Evolutionary conservation across 306 rosid species (phyloP).

Genomic region (Boehmeria nivea): DNA sequence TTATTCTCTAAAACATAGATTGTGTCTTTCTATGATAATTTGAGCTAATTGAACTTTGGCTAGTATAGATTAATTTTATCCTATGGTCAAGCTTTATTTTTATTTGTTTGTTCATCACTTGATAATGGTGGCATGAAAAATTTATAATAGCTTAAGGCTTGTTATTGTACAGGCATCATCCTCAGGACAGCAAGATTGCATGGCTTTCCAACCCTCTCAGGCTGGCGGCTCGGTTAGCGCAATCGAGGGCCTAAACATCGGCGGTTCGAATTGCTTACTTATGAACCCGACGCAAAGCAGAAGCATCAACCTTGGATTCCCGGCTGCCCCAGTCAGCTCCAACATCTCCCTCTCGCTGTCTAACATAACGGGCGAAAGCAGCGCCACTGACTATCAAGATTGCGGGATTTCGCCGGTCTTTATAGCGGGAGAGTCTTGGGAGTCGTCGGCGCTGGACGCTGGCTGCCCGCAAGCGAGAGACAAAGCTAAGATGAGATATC

Average conservation of each 20-base stretch:
- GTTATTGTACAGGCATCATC: conserved; percentile 54
- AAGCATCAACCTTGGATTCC: conserved; percentile 57
- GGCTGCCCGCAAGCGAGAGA: conserved; percentile 62
- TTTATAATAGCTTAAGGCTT: conserved; percentile 17
- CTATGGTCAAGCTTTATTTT: no score
- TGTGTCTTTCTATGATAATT: no score
- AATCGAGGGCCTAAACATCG: conserved; percentile 34
- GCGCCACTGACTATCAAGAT: conserved; percentile 56
- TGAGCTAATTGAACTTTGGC: no score
- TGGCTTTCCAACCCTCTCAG: conserved; percentile 43
- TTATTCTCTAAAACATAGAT: no score
- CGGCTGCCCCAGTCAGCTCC: conserved; percentile 55
- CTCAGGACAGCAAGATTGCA: conserved; percentile 45
- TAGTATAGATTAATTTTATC: no score
- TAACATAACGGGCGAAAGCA: conserved; percentile 53
- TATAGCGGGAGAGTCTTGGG: conserved; percentile 63
- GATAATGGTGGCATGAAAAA: no score
- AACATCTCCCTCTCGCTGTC: conserved; percentile 48
- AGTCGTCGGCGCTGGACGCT: conserved; percentile 46
- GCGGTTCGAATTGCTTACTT: conserved; percentile 38
- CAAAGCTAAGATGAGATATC: conserved; percentile 79
- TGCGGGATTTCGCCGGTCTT: conserved; percentile 53
- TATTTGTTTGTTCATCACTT: no score
- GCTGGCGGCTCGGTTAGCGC: conserved; percentile 36
- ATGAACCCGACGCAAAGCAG: conserved; percentile 38